Percentiles rank a stretch among this genome's conserved stretches.
These are phyloP conservation scores for Colletotrichum gloeosporioides DNA, from an alignment of 2,329 filamentous ascomycete genomes.

Conservation along the genomic window DNA sequence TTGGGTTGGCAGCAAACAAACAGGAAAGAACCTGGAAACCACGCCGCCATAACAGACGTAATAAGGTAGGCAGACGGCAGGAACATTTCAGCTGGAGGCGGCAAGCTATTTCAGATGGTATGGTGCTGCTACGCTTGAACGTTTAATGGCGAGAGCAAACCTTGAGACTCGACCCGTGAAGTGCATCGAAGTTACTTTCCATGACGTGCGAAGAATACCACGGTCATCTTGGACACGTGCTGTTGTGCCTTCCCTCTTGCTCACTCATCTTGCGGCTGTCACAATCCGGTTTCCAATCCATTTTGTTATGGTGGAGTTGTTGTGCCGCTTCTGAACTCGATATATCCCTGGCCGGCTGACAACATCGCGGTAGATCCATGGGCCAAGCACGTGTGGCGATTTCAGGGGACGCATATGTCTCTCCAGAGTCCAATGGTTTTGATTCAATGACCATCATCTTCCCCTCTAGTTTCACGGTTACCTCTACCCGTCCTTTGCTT, in stretches of 20 bases:
- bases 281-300: background rate
- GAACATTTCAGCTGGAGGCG: background rate
- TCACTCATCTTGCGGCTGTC: background rate
- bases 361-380: background rate
- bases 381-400: background rate
- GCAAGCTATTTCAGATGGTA: background rate
- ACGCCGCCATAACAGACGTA: background rate
- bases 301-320: background rate
- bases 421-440: background rate
- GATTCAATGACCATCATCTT: background rate
- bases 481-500: background rate
- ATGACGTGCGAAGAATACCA: background rate
- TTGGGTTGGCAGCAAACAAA: background rate
- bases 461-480: background rate
- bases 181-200: background rate
- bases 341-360: conserved; percentile 10
- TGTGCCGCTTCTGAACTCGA: background rate
- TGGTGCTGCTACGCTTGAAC: background rate
- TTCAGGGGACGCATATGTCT: background rate
- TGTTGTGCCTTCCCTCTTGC: background rate
- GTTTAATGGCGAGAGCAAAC: background rate
- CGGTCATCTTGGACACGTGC: too few species aligned
- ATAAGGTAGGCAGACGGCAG: background rate
- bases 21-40: background rate
- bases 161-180: background rate